These are phyloP conservation scores for Dacryopinax primogenitus DNA, from an alignment of 768 basidiomycete genomes.

Conservation along the genomic window DNA sequence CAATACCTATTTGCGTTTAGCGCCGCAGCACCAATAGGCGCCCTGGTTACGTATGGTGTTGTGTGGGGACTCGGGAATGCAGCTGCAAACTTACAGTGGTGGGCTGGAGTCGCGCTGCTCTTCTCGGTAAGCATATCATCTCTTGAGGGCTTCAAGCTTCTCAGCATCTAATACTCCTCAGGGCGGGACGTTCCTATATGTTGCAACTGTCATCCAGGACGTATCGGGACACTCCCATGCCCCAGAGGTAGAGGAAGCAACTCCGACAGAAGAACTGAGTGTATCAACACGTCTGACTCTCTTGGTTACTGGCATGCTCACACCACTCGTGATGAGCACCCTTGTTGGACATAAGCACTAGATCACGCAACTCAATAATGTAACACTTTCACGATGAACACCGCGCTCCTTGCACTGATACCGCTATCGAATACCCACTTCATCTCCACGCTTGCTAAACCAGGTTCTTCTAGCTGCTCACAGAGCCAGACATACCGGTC, in stretches of 20 bases:
- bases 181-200: slow-evolving; percentile 92
- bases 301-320: slow-evolving; percentile 54
- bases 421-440: background rate
- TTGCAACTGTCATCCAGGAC: slow-evolving; percentile 79
- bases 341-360: slow-evolving; percentile 46
- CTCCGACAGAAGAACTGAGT: slow-evolving; percentile 30
- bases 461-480: background rate
- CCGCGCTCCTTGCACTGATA: background rate
- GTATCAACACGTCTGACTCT: slow-evolving; percentile 38
- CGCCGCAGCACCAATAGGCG: slow-evolving; percentile 69
- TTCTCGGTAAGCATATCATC: slow-evolving; percentile 60
- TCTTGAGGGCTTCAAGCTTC: too few species aligned
- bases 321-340: slow-evolving; percentile 48
- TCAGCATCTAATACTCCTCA: slow-evolving; percentile 22
- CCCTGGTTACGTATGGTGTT: slow-evolving; percentile 59
- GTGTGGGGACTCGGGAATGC: slow-evolving; percentile 32
- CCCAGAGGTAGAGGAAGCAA: slow-evolving; percentile 29
- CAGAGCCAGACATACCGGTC: background rate
- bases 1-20: slow-evolving; percentile 68
- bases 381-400: background rate
- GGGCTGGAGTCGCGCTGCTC: slow-evolving; percentile 67
- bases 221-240: slow-evolving; percentile 34
- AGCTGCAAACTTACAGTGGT: slow-evolving; percentile 26
- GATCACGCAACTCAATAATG: background rate
- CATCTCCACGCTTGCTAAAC: slow-evolving; percentile 1